phyloP scores from a whole-genome alignment of 495 filamentous ascomycete species.

The Penicillium bialowiezense region DNA sequence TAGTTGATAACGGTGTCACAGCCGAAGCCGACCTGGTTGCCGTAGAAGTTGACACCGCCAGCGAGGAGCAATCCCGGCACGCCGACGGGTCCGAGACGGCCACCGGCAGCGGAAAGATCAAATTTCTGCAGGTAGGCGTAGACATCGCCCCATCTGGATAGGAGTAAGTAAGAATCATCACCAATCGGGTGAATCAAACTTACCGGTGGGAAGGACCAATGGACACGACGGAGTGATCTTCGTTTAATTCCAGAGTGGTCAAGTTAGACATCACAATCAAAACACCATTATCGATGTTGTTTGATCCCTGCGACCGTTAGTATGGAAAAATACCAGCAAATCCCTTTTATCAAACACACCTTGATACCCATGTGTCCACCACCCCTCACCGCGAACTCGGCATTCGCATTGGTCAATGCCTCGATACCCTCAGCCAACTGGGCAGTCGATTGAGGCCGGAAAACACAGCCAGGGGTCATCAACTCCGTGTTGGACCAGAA shows the following conservation, averaged over 20 bases:
- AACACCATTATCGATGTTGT: constrained; percentile 48
- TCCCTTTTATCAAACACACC: constrained; percentile 24
- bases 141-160: constrained; percentile 51
- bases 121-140: constrained; percentile 46
- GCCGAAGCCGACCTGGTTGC: constrained; percentile 43
- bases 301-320: constrained; percentile 34
- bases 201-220: constrained; percentile 29
- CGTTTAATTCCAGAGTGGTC: constrained; percentile 27
- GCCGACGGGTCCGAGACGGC: constrained; percentile 53
- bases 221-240: constrained; percentile 28
- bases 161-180: constrained; percentile 26
- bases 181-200: constrained; percentile 25
- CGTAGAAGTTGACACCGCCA: constrained; percentile 51
- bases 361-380: constrained; percentile 40
- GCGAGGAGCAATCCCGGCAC: constrained; percentile 48
- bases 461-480: constrained; percentile 32
- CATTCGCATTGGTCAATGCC: constrained; percentile 27
- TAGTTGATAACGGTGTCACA: constrained; percentile 51
- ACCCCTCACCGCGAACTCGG: constrained; percentile 37
- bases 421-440: constrained; percentile 26
- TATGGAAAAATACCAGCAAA: too few species aligned
- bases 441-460: constrained; percentile 27
- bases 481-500: constrained; percentile 41
- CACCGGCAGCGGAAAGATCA: constrained; percentile 50
- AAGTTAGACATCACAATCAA: constrained; percentile 55